A percentile compares a stretch with the other conserved stretches of the same genome.
phyloP scores from a whole-genome alignment of 2,329 filamentous ascomycete genomes.

The Fusarium acutatum region DNA sequence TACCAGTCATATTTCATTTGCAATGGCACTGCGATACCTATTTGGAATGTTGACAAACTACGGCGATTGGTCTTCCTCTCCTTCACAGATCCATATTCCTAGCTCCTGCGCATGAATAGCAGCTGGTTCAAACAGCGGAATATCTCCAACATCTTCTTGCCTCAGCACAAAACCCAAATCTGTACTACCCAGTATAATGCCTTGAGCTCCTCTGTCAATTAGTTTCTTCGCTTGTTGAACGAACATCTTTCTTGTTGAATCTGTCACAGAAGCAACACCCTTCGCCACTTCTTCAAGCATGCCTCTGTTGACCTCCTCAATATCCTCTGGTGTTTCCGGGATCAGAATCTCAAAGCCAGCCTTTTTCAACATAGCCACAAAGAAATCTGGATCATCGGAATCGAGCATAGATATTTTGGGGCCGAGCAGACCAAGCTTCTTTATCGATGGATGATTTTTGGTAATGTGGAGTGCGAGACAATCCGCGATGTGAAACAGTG shows the following conservation, averaged over 20 bases:
- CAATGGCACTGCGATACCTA: neutral
- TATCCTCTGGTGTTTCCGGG: neutral
- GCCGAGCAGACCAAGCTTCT: neutral
- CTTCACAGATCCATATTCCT: neutral
- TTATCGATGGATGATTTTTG: neutral
- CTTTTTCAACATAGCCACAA: neutral
- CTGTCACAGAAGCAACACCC: neutral
- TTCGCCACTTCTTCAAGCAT: conserved; percentile 3
- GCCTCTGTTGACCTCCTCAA: neutral
- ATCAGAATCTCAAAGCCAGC: neutral
- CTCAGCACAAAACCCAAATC: neutral
- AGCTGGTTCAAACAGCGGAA: neutral
- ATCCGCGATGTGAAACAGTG: neutral
- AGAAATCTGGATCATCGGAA: neutral
- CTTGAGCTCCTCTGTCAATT: neutral
- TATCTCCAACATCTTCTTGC: neutral
- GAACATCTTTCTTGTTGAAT: neutral
- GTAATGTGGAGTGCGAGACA: neutral
- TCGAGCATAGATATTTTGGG: neutral
- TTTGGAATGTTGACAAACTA: fast-evolving
- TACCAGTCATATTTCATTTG: neutral
- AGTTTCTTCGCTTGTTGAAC: neutral
- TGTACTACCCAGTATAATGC: neutral
- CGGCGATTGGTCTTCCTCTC: neutral
- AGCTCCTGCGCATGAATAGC: neutral